A percentile compares a stretch with the other conserved stretches of the same genome.
Conservation (phyloP, 2,329 filamentous ascomycete genomes). For the Chrysosporium keratinophilum region DNA sequence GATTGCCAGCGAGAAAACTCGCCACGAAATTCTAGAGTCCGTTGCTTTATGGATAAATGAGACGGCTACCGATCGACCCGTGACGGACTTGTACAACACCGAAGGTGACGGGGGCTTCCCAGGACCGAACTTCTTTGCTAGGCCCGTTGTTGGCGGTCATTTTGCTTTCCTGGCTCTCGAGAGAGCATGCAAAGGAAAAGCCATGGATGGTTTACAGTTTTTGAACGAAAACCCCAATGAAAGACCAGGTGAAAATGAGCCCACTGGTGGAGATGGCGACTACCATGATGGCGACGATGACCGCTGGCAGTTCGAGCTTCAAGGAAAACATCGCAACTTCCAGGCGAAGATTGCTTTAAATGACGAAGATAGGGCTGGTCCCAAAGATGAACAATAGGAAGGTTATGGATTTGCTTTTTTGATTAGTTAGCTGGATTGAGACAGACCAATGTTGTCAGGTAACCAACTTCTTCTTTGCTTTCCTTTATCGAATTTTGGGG, state of each 20-base stretch:
- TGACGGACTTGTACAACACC: constrained; percentile 75
- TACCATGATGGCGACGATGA: constrained; percentile 2
- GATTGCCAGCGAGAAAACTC: constrained; percentile 57
- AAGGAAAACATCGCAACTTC: background rate
- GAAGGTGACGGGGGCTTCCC: constrained; percentile 67
- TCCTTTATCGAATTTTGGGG: no score
- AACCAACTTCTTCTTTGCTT: no score
- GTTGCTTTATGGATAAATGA: constrained; percentile 78
- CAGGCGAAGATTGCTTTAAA: constrained; percentile 10
- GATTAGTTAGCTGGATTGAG: no score
- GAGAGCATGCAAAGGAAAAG: constrained; percentile 63
- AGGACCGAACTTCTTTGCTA: constrained; percentile 63
- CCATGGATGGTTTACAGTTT: constrained; percentile 47
- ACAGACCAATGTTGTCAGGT: no score
- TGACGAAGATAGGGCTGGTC: constrained; percentile 1
- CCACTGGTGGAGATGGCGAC: background rate
- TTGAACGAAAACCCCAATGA: constrained; percentile 23
- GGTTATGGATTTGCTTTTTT: no score
- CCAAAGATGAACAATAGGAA: background rate
- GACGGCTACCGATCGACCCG: constrained; percentile 62
- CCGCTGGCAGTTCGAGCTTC: background rate
- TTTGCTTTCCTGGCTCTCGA: constrained; percentile 78
- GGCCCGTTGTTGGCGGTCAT: constrained; percentile 75
- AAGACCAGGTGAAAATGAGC: constrained; percentile 10
- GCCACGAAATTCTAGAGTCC: constrained; percentile 60